Evolutionary conservation across 2,329 filamentous ascomycete species (phyloP).

Genomic region (Epichloe bromicola): DNA sequence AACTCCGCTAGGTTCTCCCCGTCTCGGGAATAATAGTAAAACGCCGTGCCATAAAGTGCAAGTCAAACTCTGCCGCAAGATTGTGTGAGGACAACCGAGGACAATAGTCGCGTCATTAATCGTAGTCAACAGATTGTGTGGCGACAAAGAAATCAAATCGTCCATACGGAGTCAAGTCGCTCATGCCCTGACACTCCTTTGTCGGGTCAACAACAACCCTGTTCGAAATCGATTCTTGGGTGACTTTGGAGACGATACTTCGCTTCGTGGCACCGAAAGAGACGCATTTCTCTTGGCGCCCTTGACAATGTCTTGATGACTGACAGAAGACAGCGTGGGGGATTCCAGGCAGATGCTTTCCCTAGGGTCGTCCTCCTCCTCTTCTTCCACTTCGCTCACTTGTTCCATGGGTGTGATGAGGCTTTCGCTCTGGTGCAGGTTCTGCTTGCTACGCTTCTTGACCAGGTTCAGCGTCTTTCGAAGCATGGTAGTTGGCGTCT

Average conservation of each 20-base stretch:
- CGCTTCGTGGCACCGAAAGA: constrained; percentile 8
- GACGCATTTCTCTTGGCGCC: constrained; percentile 29
- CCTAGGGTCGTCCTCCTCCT: constrained; percentile 13
- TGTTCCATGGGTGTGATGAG: constrained; percentile 22
- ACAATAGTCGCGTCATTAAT: neutral
- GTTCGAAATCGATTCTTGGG: constrained; percentile 22
- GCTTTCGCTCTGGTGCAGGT: constrained; percentile 26
- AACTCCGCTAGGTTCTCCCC: neutral
- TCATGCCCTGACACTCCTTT: constrained; percentile 27
- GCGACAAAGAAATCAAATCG: neutral
- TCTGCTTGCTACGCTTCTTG: constrained; percentile 40
- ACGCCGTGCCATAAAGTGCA: neutral
- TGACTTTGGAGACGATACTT: constrained; percentile 13
- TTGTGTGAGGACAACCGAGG: neutral
- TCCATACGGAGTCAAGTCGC: constrained; percentile 1
- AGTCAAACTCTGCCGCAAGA: neutral
- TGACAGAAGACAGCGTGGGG: constrained; percentile 19
- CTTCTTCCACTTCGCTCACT: constrained; percentile 19
- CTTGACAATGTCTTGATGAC: constrained; percentile 35
- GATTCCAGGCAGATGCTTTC: constrained; percentile 12
- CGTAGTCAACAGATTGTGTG: neutral
- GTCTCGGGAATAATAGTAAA: neutral
- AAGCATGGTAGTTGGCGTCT: constrained; percentile 34
- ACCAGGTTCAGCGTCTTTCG: constrained; percentile 41
- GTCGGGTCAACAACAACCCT: constrained; percentile 22